Conservation (phyloP, 176 grass and related monocot genomes). For the Oryza officinalis region DNA sequence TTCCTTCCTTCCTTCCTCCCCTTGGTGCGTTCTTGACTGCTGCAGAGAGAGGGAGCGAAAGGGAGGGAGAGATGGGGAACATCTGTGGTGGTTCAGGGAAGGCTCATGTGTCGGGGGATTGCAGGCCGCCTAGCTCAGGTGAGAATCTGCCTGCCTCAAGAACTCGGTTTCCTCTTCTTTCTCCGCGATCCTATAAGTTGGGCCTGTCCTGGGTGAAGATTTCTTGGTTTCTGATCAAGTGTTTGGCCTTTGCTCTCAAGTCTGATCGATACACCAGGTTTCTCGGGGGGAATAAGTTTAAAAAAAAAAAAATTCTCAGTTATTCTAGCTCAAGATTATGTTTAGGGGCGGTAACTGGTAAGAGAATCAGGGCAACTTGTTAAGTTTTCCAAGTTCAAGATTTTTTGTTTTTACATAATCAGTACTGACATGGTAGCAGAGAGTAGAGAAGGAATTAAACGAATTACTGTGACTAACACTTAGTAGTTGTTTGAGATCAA, state of each 20-base stretch:
- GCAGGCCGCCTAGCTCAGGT: slow-evolving; percentile 59
- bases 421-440: neutral
- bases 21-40: neutral
- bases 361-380: neutral
- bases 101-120: slow-evolving; percentile 41
- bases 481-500: neutral
- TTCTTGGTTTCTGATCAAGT: slow-evolving; percentile 30
- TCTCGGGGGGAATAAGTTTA: neutral
- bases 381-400: neutral
- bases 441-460: neutral
- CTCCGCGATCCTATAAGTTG: neutral
- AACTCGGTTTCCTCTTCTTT: neutral
- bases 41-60: neutral
- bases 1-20: neutral
- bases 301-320: neutral
- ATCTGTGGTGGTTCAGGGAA: slow-evolving; percentile 43
- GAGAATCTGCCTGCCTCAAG: neutral
- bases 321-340: neutral
- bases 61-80: slow-evolving; percentile 58
- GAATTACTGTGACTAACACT: neutral
- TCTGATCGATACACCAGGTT: neutral
- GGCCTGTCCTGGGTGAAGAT: neutral
- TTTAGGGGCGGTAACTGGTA: neutral
- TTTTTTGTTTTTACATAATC: slow-evolving; percentile 18
- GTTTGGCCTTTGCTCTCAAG: neutral